Evolutionary conservation across 1,284 basidiomycete species (phyloP).

Genomic region (Athelia sp.): DNA sequence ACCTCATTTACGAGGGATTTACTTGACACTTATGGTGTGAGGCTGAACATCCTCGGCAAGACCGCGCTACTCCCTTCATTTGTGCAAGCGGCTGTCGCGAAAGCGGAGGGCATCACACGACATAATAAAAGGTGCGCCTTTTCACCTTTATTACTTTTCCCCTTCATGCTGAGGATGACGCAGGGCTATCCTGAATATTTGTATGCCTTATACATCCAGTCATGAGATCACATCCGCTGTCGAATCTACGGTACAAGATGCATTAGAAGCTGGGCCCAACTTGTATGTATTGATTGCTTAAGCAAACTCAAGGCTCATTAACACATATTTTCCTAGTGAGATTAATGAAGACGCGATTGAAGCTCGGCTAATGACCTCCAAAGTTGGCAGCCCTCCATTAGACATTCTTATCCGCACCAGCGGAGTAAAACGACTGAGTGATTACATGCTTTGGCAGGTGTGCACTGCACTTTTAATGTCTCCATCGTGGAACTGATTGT

Average conservation of each 20-base stretch:
- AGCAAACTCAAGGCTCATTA: slow-evolving; percentile 5
- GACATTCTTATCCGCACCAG: slow-evolving; percentile 93
- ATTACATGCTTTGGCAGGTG: slow-evolving; percentile 95
- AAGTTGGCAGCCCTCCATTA: slow-evolving; percentile 71
- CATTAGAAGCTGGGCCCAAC: slow-evolving; percentile 31
- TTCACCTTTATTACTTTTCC: slow-evolving; percentile 1
- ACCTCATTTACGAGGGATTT: slow-evolving; percentile 50
- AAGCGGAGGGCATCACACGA: slow-evolving; percentile 79
- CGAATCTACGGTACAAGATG: slow-evolving; percentile 47
- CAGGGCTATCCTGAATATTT: slow-evolving; percentile 90
- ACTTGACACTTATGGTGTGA: slow-evolving; percentile 77
- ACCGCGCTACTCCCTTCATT: slow-evolving; percentile 72
- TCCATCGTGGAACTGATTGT: slow-evolving; percentile 22
- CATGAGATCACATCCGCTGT: slow-evolving; percentile 90
- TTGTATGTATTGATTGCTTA: slow-evolving; percentile 16
- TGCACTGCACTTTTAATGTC: slow-evolving; percentile 16
- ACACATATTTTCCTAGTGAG: slow-evolving; percentile 25
- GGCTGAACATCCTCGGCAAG: slow-evolving; percentile 81
- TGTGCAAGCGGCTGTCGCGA: slow-evolving; percentile 67
- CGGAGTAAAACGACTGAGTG: slow-evolving; percentile 86
- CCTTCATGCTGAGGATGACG: slow-evolving; percentile 2
- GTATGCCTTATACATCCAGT: slow-evolving; percentile 89
- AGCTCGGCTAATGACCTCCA: slow-evolving; percentile 60
- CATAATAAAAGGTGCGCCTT: slow-evolving; percentile 61
- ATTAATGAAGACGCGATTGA: slow-evolving; percentile 69